These are phyloP conservation scores for Pezizomycotina sp. DNA, from an alignment of 2,329 filamentous ascomycete genomes.

Conservation along the genomic window DNA sequence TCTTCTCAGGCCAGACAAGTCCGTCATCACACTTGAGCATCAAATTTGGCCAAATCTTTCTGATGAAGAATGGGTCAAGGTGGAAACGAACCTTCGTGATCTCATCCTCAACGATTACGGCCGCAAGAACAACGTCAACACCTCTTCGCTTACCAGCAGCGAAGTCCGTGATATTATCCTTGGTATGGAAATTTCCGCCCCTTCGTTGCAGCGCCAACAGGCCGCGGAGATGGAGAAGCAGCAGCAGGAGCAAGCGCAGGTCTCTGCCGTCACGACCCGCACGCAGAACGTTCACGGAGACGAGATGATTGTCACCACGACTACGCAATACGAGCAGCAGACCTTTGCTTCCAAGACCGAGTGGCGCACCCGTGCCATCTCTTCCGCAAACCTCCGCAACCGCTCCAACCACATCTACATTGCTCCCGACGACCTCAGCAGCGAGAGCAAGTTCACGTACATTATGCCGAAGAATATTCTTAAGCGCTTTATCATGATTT, in stretches of 20 bases:
- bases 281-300: conserved; percentile 94
- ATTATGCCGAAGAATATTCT: conserved; percentile 99
- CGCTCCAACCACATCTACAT: conserved; percentile 97
- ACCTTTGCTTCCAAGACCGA: conserved; percentile 98
- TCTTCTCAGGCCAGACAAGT: conserved; percentile 87
- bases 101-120: conserved; percentile 96
- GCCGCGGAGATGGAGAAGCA: conserved; percentile 98
- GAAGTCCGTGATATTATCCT: conserved; percentile 97
- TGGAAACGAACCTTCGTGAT: conserved; percentile 91
- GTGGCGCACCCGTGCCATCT: conserved; percentile 92
- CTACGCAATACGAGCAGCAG: conserved; percentile 93
- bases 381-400: conserved; percentile 84
- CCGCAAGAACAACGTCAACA: conserved; percentile 99
- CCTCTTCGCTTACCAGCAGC: conserved; percentile 84
- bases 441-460: conserved; percentile 79
- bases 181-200: conserved; percentile 98
- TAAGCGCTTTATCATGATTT: conserved; percentile 94
- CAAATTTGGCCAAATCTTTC: conserved; percentile 94
- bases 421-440: conserved; percentile 79
- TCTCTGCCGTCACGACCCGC: conserved; percentile 95
- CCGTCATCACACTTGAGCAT: conserved; percentile 92
- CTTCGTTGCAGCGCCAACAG: conserved; percentile 94
- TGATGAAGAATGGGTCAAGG: conserved; percentile 98
- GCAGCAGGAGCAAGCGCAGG: conserved; percentile 86
- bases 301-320: conserved; percentile 95